Percentiles rank a stretch among this genome's conserved stretches.
Evolutionary conservation across 441 rosid genomes (phyloP).

Genomic region (Erodium texanum): DNA sequence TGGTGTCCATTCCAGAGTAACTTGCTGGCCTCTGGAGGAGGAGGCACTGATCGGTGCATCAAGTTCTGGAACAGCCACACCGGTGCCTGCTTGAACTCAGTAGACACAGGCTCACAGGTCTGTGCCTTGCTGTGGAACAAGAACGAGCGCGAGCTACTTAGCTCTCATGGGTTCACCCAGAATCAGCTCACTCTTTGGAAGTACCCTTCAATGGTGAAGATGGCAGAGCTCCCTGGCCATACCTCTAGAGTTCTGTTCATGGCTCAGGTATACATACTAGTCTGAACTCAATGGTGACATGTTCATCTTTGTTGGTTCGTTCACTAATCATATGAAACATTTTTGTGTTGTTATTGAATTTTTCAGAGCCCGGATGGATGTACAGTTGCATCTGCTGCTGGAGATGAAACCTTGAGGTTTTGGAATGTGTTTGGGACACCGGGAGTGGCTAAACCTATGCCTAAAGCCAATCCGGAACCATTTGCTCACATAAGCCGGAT

Average conservation of each 20-base stretch:
- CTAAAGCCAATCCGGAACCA: constrained; percentile 26
- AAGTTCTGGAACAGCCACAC: constrained; percentile 57
- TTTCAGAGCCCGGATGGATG: constrained; percentile 37
- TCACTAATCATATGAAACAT: neutral
- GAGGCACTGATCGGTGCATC: constrained; percentile 33
- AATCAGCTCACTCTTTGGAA: constrained; percentile 51
- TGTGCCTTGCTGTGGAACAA: constrained; percentile 37
- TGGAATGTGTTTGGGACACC: constrained; percentile 42
- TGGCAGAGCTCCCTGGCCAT: constrained; percentile 41
- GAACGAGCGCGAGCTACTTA: constrained; percentile 36
- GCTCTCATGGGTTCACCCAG: constrained; percentile 41
- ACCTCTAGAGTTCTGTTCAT: constrained; percentile 39
- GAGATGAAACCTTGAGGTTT: constrained; percentile 32
- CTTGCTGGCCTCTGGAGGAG: constrained; percentile 52
- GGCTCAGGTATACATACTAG: constrained; percentile 27
- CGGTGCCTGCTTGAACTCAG: constrained; percentile 53
- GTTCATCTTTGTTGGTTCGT: neutral
- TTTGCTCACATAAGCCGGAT: constrained; percentile 28
- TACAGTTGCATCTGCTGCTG: constrained; percentile 38
- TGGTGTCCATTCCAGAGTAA: constrained; percentile 63
- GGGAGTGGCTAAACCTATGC: constrained; percentile 23
- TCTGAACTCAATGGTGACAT: neutral
- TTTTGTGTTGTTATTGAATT: neutral
- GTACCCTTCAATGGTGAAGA: constrained; percentile 43
- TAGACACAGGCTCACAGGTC: constrained; percentile 48